Conservation (phyloP, 257 asterid species). For the Coffea canephora region DNA sequence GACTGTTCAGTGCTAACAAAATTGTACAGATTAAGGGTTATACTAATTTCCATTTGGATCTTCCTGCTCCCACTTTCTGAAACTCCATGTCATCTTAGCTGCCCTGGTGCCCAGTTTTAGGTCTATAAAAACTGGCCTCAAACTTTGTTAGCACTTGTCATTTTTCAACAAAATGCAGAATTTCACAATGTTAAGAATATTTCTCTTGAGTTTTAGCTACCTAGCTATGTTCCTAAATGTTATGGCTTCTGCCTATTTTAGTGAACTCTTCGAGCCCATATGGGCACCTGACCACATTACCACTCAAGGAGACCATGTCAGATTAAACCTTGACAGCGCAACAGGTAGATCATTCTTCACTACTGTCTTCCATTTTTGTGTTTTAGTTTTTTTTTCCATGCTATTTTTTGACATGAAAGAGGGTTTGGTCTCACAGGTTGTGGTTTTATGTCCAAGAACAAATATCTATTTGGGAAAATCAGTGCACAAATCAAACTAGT, state of each 20-base stretch:
- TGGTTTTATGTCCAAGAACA: slow-evolving; percentile 57
- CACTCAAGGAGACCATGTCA: slow-evolving; percentile 31
- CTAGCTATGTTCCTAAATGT: slow-evolving; percentile 18
- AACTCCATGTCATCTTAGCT: too few relatives aligned
- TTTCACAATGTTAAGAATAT: slow-evolving; percentile 3
- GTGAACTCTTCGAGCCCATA: slow-evolving; percentile 34
- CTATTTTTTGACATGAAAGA: neutral
- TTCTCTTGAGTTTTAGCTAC: neutral
- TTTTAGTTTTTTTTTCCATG: neutral
- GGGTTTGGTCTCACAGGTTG: slow-evolving; percentile 34
- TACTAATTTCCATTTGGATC: neutral
- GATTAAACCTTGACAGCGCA: slow-evolving; percentile 38
- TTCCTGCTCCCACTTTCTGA: neutral
- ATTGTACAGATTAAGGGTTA: neutral
- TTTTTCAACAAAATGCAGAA: neutral
- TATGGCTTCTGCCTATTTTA: slow-evolving; percentile 28
- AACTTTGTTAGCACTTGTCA: neutral
- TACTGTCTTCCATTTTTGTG: neutral
- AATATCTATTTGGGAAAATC: slow-evolving; percentile 51
- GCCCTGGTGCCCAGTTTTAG: neutral
- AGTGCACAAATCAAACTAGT: slow-evolving; percentile 50
- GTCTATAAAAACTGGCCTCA: slow-evolving; percentile 10
- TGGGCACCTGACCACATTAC: slow-evolving; percentile 56
- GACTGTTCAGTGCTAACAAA: neutral
- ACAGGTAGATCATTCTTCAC: slow-evolving; percentile 26